Evolutionary conservation across 805 yeast species (phyloP), one percentile per base, ranked within the genome.

Genomic region (Wickerhamomyces bisporus): DNA sequence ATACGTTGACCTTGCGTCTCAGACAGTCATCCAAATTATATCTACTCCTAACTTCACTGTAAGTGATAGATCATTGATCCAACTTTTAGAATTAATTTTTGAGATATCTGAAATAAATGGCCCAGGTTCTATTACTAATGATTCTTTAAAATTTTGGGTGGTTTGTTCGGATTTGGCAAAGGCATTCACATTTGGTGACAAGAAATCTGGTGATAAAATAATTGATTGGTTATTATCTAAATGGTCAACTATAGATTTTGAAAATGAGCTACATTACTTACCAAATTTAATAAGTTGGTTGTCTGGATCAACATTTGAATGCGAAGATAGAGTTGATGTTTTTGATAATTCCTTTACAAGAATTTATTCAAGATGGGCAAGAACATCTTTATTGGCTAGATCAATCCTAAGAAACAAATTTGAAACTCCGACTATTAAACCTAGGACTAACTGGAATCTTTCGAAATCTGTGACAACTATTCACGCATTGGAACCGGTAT

Each of bases 31-130:
- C 40, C 38, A 48, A 35, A 39, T 58, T 12, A 38, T 62, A 5
- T 33, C 42, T 2, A 23, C 18, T 11, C 36, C 44, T 4, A 36
- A 34, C 1, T 44, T 44, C 15, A 14, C 14, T 1, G 32, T 48
- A 2, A 35, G 48, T 4, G 83, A 78, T 37, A 53, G 54, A 8
- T 54, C 73, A 0, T 47, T 77, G 8, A 39, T 61, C 4, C 71
- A 65, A 31, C 75, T 73, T 43, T 55, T 79, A 24, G 72, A 70
- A 30, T 71, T 71, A 21, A 36, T 77, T 2, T 58, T 73, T 33
- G 82, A 79, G 26, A 52, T 73, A 6, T 61, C 84, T 0, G 81
- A 75, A 32, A 61, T 79, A 1, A 74, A 72, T 53, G 91, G 91
- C 0, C 91, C 93, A 3, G 50, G 58, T 1, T 18, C 44, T 1